Percentiles rank a stretch among this genome's conserved stretches.
These are phyloP conservation scores for Luvunga scandens DNA, from an alignment of 345 rosid species.

Conservation along the genomic window DNA sequence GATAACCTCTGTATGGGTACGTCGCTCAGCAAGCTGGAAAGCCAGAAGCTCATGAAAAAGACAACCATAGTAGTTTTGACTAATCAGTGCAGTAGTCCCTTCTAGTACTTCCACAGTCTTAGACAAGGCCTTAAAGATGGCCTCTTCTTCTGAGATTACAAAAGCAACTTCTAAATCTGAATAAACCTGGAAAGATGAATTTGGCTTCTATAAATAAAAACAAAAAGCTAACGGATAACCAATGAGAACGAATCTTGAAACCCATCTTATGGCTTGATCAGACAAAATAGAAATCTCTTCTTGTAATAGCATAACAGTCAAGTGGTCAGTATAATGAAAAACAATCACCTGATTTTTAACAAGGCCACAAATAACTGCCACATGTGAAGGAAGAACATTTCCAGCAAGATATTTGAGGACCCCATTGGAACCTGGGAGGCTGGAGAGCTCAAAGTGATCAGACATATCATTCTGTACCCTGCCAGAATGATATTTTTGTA, in stretches of 20 bases:
- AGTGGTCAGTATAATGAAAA: not conserved
- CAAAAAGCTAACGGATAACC: constrained; percentile 6
- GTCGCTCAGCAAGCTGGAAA: constrained; percentile 89
- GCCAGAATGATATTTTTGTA: constrained; percentile 6
- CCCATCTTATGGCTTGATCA: constrained; percentile 9
- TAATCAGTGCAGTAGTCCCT: constrained; percentile 77
- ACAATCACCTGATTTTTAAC: constrained; percentile 78
- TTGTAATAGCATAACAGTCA: not conserved
- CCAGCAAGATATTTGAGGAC: constrained; percentile 81
- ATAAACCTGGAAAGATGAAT: too few relatives aligned
- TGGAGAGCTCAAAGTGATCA: constrained; percentile 92
- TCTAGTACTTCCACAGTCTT: too few relatives aligned
- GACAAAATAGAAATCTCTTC: constrained; percentile 13
- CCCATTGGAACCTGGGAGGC: constrained; percentile 88
- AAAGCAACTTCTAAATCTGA: too few relatives aligned
- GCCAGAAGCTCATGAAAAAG: constrained; percentile 93
- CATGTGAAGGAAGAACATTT: constrained; percentile 80
- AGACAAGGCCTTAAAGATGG: too few relatives aligned
- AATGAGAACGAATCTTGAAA: not conserved
- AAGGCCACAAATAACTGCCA: constrained; percentile 77
- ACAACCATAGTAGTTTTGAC: constrained; percentile 89
- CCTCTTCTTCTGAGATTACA: too few relatives aligned
- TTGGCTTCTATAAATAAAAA: not conserved
- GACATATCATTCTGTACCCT: constrained; percentile 77
- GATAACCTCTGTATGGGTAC: constrained; percentile 65